Conservation (phyloP, 345 rosid species). For the Gossypium stocksii region DNA sequence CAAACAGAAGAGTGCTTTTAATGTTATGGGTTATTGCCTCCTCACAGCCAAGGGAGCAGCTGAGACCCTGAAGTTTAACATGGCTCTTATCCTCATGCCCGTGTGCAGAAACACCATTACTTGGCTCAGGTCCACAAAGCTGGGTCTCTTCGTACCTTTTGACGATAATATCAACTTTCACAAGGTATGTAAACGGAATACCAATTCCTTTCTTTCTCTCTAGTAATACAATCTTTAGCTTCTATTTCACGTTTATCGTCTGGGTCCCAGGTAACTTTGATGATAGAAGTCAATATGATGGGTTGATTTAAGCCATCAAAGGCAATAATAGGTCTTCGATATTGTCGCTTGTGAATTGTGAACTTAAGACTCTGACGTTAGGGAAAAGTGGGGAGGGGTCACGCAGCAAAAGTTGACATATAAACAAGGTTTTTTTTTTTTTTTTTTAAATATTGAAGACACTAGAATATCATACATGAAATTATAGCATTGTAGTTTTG, state of each 20-base stretch:
- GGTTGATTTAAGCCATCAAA: conserved; percentile 18
- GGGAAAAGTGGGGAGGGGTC: not conserved
- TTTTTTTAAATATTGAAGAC: not conserved
- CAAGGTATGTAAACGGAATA: conserved; percentile 50
- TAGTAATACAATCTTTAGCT: conserved; percentile 12
- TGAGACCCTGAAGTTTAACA: conserved; percentile 87
- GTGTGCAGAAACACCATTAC: conserved; percentile 95
- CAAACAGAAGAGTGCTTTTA: conserved; percentile 59
- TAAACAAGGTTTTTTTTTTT: not conserved
- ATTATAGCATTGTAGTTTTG: not conserved
- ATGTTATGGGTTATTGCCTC: conserved; percentile 90
- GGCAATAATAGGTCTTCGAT: not conserved
- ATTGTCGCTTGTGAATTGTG: not conserved
- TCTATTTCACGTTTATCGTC: conserved; percentile 24
- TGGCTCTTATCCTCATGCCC: conserved; percentile 93
- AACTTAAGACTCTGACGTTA: conserved; percentile 10
- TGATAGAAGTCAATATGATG: conserved; percentile 25
- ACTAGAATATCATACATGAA: not conserved
- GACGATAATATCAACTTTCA: conserved; percentile 98
- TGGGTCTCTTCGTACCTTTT: conserved; percentile 71
- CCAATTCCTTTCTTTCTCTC: not conserved
- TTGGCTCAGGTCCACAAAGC: conserved; percentile 79
- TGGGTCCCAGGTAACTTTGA: conserved; percentile 31
- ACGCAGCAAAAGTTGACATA: conserved; percentile 41
- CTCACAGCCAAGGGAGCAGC: conserved; percentile 96